phyloP scores from a whole-genome alignment of 805 yeast species.

The Ogataea salicorniae region DNA sequence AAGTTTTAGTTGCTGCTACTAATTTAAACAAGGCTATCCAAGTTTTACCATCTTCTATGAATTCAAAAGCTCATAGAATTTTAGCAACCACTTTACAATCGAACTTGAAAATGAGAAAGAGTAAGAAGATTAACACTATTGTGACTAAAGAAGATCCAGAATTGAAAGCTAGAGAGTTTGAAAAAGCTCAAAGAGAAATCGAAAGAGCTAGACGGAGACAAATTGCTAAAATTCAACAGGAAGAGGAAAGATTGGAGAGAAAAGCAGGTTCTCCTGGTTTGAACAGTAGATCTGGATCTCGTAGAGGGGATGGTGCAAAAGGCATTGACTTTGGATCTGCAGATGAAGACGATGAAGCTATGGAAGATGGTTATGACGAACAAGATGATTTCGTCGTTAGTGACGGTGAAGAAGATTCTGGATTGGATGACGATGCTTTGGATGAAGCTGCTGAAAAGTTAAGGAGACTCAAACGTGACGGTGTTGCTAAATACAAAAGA shows the following conservation, averaged over 20 bases:
- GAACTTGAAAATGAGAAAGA: constrained; percentile 39
- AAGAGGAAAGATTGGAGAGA: constrained; percentile 55
- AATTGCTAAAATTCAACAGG: constrained; percentile 44
- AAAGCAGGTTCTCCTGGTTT: constrained; percentile 11
- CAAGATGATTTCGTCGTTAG: constrained; percentile 34
- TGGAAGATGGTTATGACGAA: constrained; percentile 27
- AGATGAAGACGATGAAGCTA: constrained; percentile 29
- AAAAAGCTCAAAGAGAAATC: constrained; percentile 59
- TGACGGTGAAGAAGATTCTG: constrained; percentile 31
- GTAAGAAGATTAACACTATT: constrained; percentile 45
- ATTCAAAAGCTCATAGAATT: constrained; percentile 73
- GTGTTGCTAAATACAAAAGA: constrained; percentile 44
- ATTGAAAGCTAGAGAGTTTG: constrained; percentile 59
- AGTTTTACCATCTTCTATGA: constrained; percentile 87
- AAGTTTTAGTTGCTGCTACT: constrained; percentile 65
- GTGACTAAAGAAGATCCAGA: constrained; percentile 63
- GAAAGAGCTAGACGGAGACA: constrained; percentile 62
- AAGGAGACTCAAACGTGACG: constrained; percentile 48
- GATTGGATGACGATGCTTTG: constrained; percentile 33
- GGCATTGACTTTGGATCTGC: constrained; percentile 41
- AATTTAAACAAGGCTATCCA: constrained; percentile 59
- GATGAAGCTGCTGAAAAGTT: constrained; percentile 56
- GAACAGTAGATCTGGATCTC: constrained; percentile 4
- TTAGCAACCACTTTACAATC: constrained; percentile 65
- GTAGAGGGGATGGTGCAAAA: constrained; percentile 31